Evolutionary conservation across 495 filamentous ascomycete genomes (phyloP).

Genomic region (Letharia lupina): DNA sequence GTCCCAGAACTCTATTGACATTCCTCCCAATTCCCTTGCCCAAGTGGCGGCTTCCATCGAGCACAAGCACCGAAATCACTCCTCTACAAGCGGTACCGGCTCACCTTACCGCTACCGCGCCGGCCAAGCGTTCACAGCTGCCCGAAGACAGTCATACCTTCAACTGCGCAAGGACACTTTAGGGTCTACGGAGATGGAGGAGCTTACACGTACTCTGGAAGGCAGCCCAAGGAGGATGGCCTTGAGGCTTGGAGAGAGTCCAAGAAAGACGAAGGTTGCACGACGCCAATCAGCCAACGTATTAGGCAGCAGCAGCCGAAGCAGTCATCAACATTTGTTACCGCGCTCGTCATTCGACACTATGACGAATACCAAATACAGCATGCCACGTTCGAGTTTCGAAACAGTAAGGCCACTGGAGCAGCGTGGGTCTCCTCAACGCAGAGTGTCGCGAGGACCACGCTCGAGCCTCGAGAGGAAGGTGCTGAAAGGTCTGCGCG

Average conservation of each 20-base stretch:
- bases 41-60: conserved; percentile 50
- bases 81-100: conserved; percentile 14
- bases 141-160: conserved; percentile 22
- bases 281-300: conserved; percentile 19
- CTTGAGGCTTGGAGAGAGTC: not conserved
- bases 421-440: conserved; percentile 1
- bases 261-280: conserved; percentile 8
- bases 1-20: conserved; percentile 47
- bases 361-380: conserved; percentile 9
- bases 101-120: conserved; percentile 22
- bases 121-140: conserved; percentile 26
- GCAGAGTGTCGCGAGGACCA: conserved; percentile 6
- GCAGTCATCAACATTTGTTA: not conserved
- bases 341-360: conserved; percentile 16
- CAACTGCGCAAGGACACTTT: conserved; percentile 16
- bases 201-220: conserved; percentile 20
- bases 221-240: conserved; percentile 19
- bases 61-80: conserved; percentile 32
- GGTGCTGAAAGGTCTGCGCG: conserved; percentile 5
- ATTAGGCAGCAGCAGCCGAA: conserved; percentile 2
- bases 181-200: conserved; percentile 17
- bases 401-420: conserved; percentile 8
- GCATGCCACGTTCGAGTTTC: conserved; percentile 11
- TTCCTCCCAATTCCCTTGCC: conserved; percentile 49
- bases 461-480: conserved; percentile 15